A percentile compares a stretch with the other conserved stretches of the same genome.
These are phyloP conservation scores for Monosporascus sp. DNA, from an alignment of 2,329 filamentous ascomycete genomes.

Conservation along the genomic window DNA sequence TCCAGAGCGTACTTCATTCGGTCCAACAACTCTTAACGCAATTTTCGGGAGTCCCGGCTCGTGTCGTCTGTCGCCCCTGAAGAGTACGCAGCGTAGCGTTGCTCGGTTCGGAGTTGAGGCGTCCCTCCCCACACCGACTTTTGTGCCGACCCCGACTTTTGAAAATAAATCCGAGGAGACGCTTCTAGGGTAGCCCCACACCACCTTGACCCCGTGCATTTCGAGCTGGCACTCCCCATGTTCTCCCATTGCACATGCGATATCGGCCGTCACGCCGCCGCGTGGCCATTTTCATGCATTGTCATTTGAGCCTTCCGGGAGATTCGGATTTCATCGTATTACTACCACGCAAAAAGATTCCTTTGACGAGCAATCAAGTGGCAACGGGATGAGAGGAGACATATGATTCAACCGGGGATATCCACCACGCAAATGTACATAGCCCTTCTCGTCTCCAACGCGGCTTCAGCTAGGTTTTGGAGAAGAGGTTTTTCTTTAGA, in stretches of 20 bases:
- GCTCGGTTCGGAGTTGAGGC: background rate
- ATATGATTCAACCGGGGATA: no score
- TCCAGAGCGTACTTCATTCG: constrained; percentile 30
- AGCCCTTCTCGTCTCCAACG: no score
- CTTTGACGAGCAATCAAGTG: no score
- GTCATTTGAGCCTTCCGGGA: no score
- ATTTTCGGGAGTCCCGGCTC: constrained; percentile 4
- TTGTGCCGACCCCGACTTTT: background rate
- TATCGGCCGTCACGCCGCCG: no score
- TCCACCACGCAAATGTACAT: no score
- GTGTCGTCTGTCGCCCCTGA: background rate
- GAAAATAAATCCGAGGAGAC: background rate
- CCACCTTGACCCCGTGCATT: background rate
- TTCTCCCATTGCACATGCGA: background rate
- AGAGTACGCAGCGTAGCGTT: background rate
- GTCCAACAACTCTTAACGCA: constrained; percentile 21
- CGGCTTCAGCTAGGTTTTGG: no score
- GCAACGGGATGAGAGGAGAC: no score
- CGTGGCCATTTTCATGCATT: no score
- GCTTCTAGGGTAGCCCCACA: background rate
- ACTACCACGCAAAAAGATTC: no score
- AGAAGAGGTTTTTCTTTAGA: no score
- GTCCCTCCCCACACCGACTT: background rate
- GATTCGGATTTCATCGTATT: no score
- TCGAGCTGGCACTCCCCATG: background rate